Base-by-base conservation (phyloP, 805 yeast genomes). In the Kregervanrija pseudodelftensis region DNA sequence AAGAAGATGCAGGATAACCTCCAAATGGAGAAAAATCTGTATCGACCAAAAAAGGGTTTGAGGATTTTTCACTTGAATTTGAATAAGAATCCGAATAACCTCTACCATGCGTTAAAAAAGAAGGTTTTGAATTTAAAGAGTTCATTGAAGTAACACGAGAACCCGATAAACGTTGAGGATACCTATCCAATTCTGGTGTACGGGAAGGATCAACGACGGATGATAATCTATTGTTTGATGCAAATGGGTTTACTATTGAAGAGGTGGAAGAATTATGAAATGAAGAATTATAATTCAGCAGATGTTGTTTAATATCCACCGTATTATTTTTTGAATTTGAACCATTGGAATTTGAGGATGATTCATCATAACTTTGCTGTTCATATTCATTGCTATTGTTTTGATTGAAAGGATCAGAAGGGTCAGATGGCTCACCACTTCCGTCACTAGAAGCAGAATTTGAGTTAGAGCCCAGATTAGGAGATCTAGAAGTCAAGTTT, bases 1-100 rank as follows among this genome's bases (percentile, higher is more conserved):
- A 91, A 4, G 88, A 80, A 13, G 89, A 73, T 8, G 96, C 95
- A 1, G 99, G 98, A 64, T 86, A 91, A 12, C 98, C 98, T 42
- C 98, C 99, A 67, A 91, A 91, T 3, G 98, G 99, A 40, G 85
- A 79, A 52, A 81, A 80, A 57, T 84, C 93, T 16, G 80, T 74
- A 56, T 73, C 80, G 36, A 69, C 71, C 40, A 73, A 48, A 51
- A 72, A 72, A 11, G 77, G 77, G 39, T 60, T 56, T 14, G 60
- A 55, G 9, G 46, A 36, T 33, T 54, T 50, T 28, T 53, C 57
- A 33, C 56, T 50, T 8, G 46, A 48, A 39, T 50, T 48, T 11
- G 59, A 53, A 5, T 54, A 46, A 11, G 51, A 43, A 34, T 47
- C 49, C 8, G 49, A 40, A 32, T 44, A 41, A 14, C 33, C 5